phyloP scores from a whole-genome alignment of 257 asterid genomes.

The Fraxinus quadrangulata region DNA sequence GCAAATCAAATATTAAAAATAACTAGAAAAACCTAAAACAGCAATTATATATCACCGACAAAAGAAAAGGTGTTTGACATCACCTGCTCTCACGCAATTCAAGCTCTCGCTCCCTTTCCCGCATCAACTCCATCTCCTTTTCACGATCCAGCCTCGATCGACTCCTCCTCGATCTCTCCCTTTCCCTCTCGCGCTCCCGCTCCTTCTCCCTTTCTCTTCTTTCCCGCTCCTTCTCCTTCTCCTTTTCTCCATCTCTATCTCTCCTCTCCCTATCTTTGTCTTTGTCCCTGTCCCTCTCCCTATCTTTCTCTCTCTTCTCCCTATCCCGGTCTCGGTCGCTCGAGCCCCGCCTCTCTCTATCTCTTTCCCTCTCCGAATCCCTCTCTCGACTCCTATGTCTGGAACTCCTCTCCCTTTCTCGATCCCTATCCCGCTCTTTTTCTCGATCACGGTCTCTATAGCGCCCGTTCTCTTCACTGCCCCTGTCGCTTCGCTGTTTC shows the following conservation, averaged over 20 bases:
- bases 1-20: neutral
- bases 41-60: neutral
- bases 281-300: conserved; percentile 1
- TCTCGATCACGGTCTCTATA: conserved; percentile 43
- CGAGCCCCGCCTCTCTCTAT: neutral
- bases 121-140: conserved; percentile 59
- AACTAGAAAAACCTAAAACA: neutral
- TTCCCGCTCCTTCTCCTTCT: conserved; percentile 20
- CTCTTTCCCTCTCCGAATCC: conserved; percentile 38
- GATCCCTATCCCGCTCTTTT: conserved; percentile 35
- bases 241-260: conserved; percentile 1
- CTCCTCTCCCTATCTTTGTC: conserved; percentile 24
- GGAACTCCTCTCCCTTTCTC: conserved; percentile 60
- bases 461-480: conserved; percentile 51
- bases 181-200: conserved; percentile 27
- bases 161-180: conserved; percentile 75
- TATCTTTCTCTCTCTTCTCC: neutral
- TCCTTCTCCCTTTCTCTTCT: conserved; percentile 1
- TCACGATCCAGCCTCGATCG: conserved; percentile 65
- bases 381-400: conserved; percentile 58
- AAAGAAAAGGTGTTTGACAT: conserved; percentile 28
- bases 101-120: conserved; percentile 70
- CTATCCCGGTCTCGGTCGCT: neutral
- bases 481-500: conserved; percentile 48
- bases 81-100: conserved; percentile 72